Percentiles rank a stretch among this genome's conserved stretches.
These are phyloP conservation scores for Fusarium protoensiforme DNA, from an alignment of 2,329 filamentous ascomycete species.

Conservation along the genomic window DNA sequence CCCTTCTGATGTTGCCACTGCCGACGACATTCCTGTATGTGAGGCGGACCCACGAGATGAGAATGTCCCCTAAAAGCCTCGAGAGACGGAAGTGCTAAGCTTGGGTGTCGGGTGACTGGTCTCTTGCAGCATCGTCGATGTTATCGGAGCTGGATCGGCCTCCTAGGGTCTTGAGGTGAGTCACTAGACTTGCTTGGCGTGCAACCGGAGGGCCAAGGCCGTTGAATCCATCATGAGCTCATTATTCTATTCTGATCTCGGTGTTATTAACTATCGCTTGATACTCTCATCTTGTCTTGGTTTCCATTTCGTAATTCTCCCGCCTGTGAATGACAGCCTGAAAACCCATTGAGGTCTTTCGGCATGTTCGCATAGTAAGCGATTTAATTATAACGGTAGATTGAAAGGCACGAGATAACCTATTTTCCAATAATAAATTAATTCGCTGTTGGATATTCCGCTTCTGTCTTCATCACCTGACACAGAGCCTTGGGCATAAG, in stretches of 20 bases:
- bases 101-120: background rate
- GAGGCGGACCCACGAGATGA: background rate
- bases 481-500: background rate
- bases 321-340: background rate
- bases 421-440: too few relatives aligned
- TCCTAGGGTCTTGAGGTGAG: background rate
- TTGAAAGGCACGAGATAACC: too few relatives aligned
- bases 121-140: background rate
- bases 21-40: background rate
- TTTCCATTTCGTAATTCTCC: background rate
- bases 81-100: background rate
- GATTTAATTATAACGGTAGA: background rate
- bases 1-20: background rate
- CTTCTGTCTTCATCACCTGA: background rate
- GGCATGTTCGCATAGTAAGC: background rate
- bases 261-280: background rate
- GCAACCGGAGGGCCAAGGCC: background rate
- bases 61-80: rapidly evolving
- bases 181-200: background rate
- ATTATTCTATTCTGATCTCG: background rate
- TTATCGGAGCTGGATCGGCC: background rate
- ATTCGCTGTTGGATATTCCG: background rate
- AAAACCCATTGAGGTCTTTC: background rate
- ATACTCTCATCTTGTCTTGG: background rate
- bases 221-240: background rate